These are phyloP conservation scores for Diatrype stigma DNA, from an alignment of 2,329 filamentous ascomycete genomes.

Conservation along the genomic window DNA sequence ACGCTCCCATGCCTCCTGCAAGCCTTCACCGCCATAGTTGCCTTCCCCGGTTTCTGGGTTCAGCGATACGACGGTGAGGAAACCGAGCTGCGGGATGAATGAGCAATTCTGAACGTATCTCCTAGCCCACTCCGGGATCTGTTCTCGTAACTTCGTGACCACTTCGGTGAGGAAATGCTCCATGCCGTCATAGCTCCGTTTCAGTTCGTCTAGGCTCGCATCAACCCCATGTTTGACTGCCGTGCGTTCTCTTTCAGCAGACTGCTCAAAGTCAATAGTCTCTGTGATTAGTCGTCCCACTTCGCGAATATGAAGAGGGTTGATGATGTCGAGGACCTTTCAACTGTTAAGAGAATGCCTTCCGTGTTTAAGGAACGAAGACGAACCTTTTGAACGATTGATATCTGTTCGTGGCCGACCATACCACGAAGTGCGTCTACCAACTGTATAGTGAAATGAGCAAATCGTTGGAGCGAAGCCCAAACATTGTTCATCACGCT, in stretches of 20 bases:
- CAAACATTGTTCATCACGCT: constrained; percentile 66
- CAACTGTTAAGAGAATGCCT: constrained; percentile 1
- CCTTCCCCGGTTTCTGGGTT: constrained; percentile 55
- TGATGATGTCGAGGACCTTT: constrained; percentile 44
- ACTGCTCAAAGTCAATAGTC: constrained; percentile 76
- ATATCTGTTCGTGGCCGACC: constrained; percentile 45
- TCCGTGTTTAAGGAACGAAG: neutral
- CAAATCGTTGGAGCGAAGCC: constrained; percentile 68
- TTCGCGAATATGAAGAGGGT: constrained; percentile 49
- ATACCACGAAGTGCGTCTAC: constrained; percentile 59
- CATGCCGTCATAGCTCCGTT: constrained; percentile 73
- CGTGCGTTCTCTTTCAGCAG: constrained; percentile 65
- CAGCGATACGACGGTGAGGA: constrained; percentile 70
- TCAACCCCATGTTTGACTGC: constrained; percentile 72
- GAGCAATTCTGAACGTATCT: constrained; percentile 67
- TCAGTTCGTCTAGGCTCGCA: constrained; percentile 70
- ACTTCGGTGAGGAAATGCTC: constrained; percentile 67
- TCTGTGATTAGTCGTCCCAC: constrained; percentile 69
- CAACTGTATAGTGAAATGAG: constrained; percentile 66
- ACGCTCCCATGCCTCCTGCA: constrained; percentile 65
- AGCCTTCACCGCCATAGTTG: constrained; percentile 58
- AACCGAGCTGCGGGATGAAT: constrained; percentile 88
- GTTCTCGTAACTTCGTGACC: constrained; percentile 56
- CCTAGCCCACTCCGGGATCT: constrained; percentile 56
- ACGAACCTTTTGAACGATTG: constrained; percentile 50